Evolutionary conservation across 805 yeast species (phyloP), one percentile per base, ranked within the genome.

Genomic region (Starmerella cellae): DNA sequence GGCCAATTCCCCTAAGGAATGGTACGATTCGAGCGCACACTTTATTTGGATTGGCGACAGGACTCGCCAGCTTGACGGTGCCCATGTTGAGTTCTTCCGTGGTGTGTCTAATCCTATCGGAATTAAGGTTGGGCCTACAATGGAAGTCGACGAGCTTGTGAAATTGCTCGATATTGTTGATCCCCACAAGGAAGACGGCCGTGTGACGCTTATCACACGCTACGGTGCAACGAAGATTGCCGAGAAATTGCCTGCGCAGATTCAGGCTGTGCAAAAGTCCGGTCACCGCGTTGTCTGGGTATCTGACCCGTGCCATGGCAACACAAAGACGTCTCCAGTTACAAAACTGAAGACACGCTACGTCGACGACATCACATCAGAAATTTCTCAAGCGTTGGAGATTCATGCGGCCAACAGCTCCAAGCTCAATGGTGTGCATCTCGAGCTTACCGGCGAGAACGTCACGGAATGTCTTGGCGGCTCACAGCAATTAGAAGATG

Each of bases 391-490:
- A 35, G 65, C 69, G 4, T 54, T 66, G 18, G 45, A 50, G 35
- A 55, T 65, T 27, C 69, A 65, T 51, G 50, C 43, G 38, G 60
- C 52, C 11, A 49, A 58, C 38, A 54, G 50, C 34, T 57, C 61
- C 39, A 44, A 39, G 42, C 58, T 65, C 26, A 61, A 64, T 34
- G 69, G 69, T 2, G 59, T 66, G 11, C 69, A 65, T 43, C 50
- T 65, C 21, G 69, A 65, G 47, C 56, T 65, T 26, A 65, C 70
- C 5, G 69, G 69, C 5, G 69, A 65, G 37, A 59, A 63, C 5
- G 69, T 65, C 19, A 65, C 69, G 3, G 69, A 65, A 51, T 65
- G 69, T 44, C 60, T 65, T 43, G 69, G 69, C 29, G 68, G 68
- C 6, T 61, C 66, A 17, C 62, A 61, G 44, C 51, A 51, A 30